These are phyloP conservation scores for Rutstroemia sydowiana DNA, from an alignment of 2,329 filamentous ascomycete genomes.

Conservation along the genomic window DNA sequence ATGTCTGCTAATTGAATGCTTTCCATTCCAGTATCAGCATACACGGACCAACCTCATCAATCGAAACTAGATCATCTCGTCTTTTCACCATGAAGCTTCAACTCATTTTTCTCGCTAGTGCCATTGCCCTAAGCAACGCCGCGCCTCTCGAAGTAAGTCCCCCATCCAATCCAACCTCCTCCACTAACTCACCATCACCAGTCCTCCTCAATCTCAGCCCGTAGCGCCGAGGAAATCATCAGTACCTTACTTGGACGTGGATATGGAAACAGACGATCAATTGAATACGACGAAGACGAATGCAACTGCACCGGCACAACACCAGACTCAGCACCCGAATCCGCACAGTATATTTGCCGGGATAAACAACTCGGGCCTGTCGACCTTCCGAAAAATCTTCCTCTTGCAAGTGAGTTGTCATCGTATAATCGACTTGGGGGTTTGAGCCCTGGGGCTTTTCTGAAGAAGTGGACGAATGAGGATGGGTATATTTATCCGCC, in stretches of 20 bases:
- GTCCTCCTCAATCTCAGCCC: too few relatives aligned
- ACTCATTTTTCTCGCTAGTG: background rate
- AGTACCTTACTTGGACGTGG: background rate
- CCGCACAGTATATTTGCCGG: conserved; percentile 1
- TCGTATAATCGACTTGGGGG: conserved; percentile 6
- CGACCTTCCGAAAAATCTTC: conserved; percentile 1
- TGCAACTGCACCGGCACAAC: conserved; percentile 7
- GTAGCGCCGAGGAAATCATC: too few relatives aligned
- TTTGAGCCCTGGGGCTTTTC: conserved; percentile 1
- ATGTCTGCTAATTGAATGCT: too few relatives aligned
- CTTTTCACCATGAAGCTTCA: conserved; percentile 3
- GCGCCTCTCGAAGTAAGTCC: conserved; percentile 2
- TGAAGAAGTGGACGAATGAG: background rate
- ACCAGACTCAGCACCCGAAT: background rate
- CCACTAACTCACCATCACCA: too few relatives aligned
- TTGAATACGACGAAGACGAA: background rate
- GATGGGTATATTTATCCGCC: background rate
- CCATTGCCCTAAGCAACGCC: conserved; percentile 1
- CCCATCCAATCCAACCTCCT: too few relatives aligned
- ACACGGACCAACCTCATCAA: too few relatives aligned
- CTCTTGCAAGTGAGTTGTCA: conserved; percentile 1
- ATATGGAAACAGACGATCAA: background rate
- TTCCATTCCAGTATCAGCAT: too few relatives aligned
- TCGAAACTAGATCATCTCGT: too few relatives aligned
- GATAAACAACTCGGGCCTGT: conserved; percentile 3